Evolutionary conservation across 768 basidiomycete species (phyloP).

Genomic region (Chlorophyllum brunneum): DNA sequence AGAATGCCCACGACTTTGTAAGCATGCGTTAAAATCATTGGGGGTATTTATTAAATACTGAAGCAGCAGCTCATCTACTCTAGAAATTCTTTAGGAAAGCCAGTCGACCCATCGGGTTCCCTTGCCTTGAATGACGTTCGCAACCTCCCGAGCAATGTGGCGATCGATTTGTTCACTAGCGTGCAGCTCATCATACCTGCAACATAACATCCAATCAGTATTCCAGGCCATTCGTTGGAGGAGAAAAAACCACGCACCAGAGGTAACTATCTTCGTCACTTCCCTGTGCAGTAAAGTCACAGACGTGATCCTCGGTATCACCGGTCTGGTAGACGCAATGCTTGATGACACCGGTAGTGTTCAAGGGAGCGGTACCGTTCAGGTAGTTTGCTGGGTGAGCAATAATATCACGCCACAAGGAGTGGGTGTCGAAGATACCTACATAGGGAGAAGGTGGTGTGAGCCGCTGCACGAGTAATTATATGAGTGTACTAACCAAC

Average conservation of each 20-base stretch:
- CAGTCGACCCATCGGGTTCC: conserved; percentile 45
- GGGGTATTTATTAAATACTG: too few relatives aligned
- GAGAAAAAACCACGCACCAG: too few relatives aligned
- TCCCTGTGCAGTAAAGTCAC: conserved; percentile 27
- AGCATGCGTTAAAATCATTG: too few relatives aligned
- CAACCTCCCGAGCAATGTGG: conserved; percentile 48
- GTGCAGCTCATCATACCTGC: conserved; percentile 58
- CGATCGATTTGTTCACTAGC: conserved; percentile 57
- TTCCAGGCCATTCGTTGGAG: too few relatives aligned
- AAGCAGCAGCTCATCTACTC: too few relatives aligned
- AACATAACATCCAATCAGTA: too few relatives aligned
- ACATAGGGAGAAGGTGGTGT: neutral
- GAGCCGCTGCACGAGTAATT: neutral
- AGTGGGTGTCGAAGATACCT: conserved; percentile 62
- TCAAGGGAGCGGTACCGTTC: conserved; percentile 61
- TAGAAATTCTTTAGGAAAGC: conserved; percentile 32
- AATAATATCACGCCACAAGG: conserved; percentile 58
- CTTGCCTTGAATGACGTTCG: conserved; percentile 40
- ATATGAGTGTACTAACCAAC: conserved; percentile 42
- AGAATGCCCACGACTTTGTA: too few relatives aligned
- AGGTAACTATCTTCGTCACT: conserved; percentile 53
- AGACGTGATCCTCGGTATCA: conserved; percentile 21
- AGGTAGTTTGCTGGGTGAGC: conserved; percentile 46
- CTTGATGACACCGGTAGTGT: conserved; percentile 49
- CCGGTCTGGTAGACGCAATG: conserved; percentile 41